Conservation (phyloP, 805 yeast species). For the Wickerhamomyces bisporus region DNA sequence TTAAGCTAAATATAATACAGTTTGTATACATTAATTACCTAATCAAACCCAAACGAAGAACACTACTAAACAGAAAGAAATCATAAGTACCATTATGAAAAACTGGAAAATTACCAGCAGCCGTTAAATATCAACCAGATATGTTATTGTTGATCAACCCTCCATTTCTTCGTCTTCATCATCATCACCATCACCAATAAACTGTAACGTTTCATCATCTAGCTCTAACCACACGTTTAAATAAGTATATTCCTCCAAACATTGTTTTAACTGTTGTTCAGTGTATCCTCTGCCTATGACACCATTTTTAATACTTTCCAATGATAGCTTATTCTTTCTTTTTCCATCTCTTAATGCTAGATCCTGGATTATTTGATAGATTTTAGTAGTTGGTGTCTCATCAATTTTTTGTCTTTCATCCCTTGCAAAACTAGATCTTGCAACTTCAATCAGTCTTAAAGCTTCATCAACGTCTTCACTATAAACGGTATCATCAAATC, state of each 20-base stretch:
- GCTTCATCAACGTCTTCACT: slow-evolving; percentile 94
- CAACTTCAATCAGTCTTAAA: slow-evolving; percentile 74
- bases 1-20: no score
- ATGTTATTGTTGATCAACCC: neutral
- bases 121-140: no score
- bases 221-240: slow-evolving; percentile 73
- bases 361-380: slow-evolving; percentile 65
- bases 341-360: slow-evolving; percentile 39
- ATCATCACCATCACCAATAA: slow-evolving; percentile 37
- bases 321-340: slow-evolving; percentile 30
- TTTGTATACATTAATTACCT: no score
- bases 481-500: slow-evolving; percentile 69
- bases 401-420: slow-evolving; percentile 47
- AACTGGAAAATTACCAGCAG: no score
- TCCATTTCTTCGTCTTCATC: slow-evolving; percentile 14
- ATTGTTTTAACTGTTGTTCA: slow-evolving; percentile 66
- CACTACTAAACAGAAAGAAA: no score
- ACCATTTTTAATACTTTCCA: slow-evolving; percentile 52
- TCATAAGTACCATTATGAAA: no score
- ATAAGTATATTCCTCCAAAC: slow-evolving; percentile 68
- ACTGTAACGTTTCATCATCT: slow-evolving; percentile 59
- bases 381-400: slow-evolving; percentile 64
- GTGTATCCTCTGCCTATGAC: slow-evolving; percentile 82
- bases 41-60: no score
- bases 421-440: slow-evolving; percentile 70